phyloP scores from a whole-genome alignment of 192 early-diverging fungal genomes.

The Gamsiella multidivaricata region DNA sequence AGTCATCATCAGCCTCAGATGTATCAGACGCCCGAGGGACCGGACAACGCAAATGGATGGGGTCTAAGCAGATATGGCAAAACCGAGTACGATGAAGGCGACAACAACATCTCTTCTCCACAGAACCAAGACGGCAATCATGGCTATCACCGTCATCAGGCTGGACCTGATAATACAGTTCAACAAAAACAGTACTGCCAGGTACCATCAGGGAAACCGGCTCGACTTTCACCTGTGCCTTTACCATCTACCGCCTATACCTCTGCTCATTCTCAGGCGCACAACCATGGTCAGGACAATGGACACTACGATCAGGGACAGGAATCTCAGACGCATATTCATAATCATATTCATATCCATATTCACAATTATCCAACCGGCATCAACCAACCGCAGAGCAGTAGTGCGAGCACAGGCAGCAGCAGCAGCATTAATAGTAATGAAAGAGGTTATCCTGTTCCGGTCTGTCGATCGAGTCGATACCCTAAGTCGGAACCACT shows the following conservation, averaged over 20 bases:
- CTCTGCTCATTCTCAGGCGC: neutral
- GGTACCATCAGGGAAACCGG: no score
- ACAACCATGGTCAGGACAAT: neutral
- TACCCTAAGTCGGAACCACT: conserved; percentile 11
- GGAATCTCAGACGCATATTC: conserved; percentile 3
- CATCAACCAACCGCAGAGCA: no score
- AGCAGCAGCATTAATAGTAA: neutral
- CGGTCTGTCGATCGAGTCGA: conserved; percentile 8
- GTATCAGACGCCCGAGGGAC: no score
- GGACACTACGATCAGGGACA: neutral
- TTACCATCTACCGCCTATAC: no score
- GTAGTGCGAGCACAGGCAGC: neutral
- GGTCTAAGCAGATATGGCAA: neutral
- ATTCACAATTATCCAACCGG: conserved; percentile 14
- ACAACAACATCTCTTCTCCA: neutral
- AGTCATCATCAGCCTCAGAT: no score
- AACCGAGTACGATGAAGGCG: neutral
- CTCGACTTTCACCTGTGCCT: no score
- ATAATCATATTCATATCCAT: conserved; percentile 23
- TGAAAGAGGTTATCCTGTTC: neutral
- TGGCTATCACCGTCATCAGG: no score
- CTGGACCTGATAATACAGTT: no score
- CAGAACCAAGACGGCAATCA: neutral
- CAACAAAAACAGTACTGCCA: neutral
- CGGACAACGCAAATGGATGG: no score